A percentile compares a stretch with the other conserved stretches of the same genome.
Evolutionary conservation across 805 yeast genomes (phyloP).

Genomic region (Ogataea ramenticola): DNA sequence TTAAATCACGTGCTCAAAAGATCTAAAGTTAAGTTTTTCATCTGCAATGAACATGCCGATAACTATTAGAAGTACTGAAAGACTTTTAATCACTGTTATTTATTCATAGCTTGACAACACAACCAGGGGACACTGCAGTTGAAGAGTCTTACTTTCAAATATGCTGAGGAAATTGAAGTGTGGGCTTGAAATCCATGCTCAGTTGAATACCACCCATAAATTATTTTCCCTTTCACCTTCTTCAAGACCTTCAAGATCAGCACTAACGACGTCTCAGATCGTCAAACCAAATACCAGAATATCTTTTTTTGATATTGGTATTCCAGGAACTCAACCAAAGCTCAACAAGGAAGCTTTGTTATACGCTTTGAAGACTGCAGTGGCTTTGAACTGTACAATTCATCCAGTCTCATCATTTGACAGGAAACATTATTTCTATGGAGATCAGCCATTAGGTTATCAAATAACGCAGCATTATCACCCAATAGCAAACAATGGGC

Average conservation of each 20-base stretch:
- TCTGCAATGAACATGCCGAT: no score
- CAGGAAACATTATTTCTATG: constrained; percentile 92
- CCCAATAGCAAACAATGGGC: constrained; percentile 73
- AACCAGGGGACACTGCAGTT: no score
- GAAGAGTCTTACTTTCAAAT: no score
- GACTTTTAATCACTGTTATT: no score
- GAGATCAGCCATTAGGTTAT: constrained; percentile 94
- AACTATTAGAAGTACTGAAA: no score
- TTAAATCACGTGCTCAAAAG: no score
- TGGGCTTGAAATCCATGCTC: constrained; percentile 93
- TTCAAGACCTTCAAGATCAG: constrained; percentile 23
- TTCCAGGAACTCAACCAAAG: constrained; percentile 90
- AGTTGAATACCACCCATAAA: constrained; percentile 64
- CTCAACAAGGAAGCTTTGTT: constrained; percentile 69
- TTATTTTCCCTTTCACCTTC: constrained; percentile 62
- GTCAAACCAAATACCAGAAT: constrained; percentile 57
- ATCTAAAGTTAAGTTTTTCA: no score
- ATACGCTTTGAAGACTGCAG: constrained; percentile 65
- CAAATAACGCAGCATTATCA: constrained; percentile 87
- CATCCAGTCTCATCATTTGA: constrained; percentile 64
- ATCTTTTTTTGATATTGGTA: constrained; percentile 73
- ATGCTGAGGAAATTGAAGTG: constrained; percentile 43
- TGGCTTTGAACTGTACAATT: constrained; percentile 57
- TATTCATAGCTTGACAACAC: no score
- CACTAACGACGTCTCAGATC: constrained; percentile 18